Evolutionary conservation across 768 basidiomycete genomes (phyloP).

Genomic region (Tremella fuciformis): DNA sequence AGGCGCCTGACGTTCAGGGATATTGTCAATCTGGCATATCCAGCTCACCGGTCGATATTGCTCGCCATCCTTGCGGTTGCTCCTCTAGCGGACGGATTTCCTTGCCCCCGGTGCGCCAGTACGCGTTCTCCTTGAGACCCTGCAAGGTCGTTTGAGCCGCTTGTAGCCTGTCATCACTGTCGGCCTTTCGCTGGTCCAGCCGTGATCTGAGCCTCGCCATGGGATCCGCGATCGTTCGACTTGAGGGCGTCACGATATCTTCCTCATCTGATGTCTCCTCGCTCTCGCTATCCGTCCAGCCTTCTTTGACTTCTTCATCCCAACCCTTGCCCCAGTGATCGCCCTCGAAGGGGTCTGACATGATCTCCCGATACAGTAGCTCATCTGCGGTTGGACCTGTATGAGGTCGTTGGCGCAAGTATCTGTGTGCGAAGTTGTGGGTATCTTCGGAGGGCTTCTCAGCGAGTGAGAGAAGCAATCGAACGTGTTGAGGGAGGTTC

Average conservation of each 20-base stretch:
- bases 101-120: slow-evolving; percentile 26
- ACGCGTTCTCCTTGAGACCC: slow-evolving; percentile 18
- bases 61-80: slow-evolving; percentile 36
- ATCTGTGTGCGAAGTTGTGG: slow-evolving; percentile 26
- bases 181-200: neutral
- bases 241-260: slow-evolving; percentile 22
- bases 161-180: slow-evolving; percentile 10
- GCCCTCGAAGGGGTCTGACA: slow-evolving; percentile 37
- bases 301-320: slow-evolving; percentile 35
- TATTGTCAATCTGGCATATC: too few relatives aligned
- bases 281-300: slow-evolving; percentile 38
- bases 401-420: slow-evolving; percentile 16
- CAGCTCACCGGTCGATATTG: slow-evolving; percentile 27
- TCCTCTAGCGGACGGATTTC: slow-evolving; percentile 6
- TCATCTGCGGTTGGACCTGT: slow-evolving; percentile 33
- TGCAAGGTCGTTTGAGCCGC: slow-evolving; percentile 19
- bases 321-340: slow-evolving; percentile 25
- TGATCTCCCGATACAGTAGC: slow-evolving; percentile 38
- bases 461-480: slow-evolving; percentile 35
- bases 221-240: neutral
- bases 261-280: slow-evolving; percentile 8
- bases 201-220: neutral
- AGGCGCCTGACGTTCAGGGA: too few relatives aligned
- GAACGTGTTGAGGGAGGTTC: slow-evolving; percentile 41
- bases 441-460: slow-evolving; percentile 18